phyloP scores from a whole-genome alignment of 139 green algal genomes.

The Closterium sp. region DNA sequence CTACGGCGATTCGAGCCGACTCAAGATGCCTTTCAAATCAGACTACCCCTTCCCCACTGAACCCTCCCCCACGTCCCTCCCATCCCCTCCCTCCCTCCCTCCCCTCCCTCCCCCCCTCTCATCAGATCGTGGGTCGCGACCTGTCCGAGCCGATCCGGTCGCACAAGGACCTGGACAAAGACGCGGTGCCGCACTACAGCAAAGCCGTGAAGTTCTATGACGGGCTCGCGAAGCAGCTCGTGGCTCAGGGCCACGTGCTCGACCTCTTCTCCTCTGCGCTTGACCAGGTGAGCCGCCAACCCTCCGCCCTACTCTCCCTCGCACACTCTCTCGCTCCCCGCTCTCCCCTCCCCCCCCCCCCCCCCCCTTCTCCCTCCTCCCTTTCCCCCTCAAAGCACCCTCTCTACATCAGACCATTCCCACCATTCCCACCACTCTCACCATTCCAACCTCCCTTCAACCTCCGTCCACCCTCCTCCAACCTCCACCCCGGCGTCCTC shows the following conservation, averaged over 20 bases:
- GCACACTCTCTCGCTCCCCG: neutral
- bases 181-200: conserved; percentile 78
- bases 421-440: neutral
- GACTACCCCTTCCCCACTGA: neutral
- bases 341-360: neutral
- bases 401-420: neutral
- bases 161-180: conserved; percentile 90
- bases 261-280: conserved; percentile 94
- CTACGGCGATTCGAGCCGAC: too few relatives aligned
- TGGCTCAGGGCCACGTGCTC: conserved; percentile 80
- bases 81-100: neutral
- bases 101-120: neutral
- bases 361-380: too few relatives aligned
- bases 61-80: neutral
- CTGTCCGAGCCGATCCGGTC: conserved; percentile 81
- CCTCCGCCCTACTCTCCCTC: neutral
- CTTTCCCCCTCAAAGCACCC: neutral
- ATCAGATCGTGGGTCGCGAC: conserved; percentile 62
- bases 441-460: neutral
- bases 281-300: conserved; percentile 66
- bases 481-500: neutral
- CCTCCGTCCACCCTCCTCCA: neutral
- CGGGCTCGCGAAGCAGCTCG: conserved; percentile 56
- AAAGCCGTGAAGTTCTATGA: conserved; percentile 93
- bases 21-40: too few relatives aligned